Base-by-base conservation (phyloP, 2,329 filamentous ascomycete species). In the Aspergillus arachidicola region DNA sequence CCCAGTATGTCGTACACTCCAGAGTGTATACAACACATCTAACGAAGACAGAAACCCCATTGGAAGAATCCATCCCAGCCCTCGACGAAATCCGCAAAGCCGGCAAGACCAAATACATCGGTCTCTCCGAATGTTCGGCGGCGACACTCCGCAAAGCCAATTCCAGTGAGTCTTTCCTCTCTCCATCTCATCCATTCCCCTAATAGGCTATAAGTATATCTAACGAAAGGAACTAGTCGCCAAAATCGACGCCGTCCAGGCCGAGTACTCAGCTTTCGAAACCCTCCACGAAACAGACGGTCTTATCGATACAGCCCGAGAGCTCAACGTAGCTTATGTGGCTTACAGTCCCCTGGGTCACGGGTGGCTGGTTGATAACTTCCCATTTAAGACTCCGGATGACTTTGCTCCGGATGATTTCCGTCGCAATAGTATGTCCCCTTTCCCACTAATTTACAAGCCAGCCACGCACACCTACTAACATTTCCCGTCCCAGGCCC, bases 41-140 rank as follows among this genome's bases (percentile, higher is more conserved):
- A n/a, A n/a, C n/a, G n/a, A n/a, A 1, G 1, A 4, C 23, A 76
- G 73, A 80, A 14, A 84, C 82, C 0, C 80, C 80, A 0, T 74
- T 84, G 0, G 79, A 82, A 57, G 80, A 83, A 50, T 83, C 82
- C 0, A 83, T 84, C 36, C 64, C 76, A 0, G 80, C 82, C 0
- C 76, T 84, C 0, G 81, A 84, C 62, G 77, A 79, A 57, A 75
- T 84, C 57, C 80, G 81, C 46, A 79, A 76, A 60, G 76, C 77
- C 0, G 81, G 81, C 5, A 83, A 82, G 69, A 82, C 81, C 19
- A 83, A 82, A 69, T 83, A 82, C 58, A 83, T 83, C 57, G 82
- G 81, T 14, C 73, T 84, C 0, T 83, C 80, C 0, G 82, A 83
- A 60, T 82, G 81, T 64, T 83, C 81, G 2, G 80, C 80, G 0